These are phyloP conservation scores for Chrysanthemum lavandulifolium DNA, from an alignment of 129 eudicot species.

Conservation along the genomic window DNA sequence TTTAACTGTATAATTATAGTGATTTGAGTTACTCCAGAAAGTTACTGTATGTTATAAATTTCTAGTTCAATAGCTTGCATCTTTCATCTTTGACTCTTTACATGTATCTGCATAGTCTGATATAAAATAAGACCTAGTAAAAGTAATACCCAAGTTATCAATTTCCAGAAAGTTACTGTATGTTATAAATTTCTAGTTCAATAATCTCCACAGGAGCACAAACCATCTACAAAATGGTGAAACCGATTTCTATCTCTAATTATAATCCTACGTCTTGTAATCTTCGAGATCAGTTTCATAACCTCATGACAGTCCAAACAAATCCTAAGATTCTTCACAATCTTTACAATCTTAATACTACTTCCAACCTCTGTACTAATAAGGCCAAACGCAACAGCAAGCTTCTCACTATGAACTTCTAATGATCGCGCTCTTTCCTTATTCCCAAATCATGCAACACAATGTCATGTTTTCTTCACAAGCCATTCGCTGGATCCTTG, in stretches of 20 bases:
- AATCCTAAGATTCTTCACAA: constrained; percentile 58
- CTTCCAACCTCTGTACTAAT: constrained; percentile 56
- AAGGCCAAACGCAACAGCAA: constrained; percentile 74
- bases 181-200: constrained; percentile 19
- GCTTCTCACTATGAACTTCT: constrained; percentile 82
- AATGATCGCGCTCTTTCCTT: constrained; percentile 51
- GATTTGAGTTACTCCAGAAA: no score
- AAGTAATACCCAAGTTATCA: no score
- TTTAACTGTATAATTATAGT: no score
- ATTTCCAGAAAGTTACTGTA: no score
- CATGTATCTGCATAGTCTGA: no score
- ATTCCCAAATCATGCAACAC: constrained; percentile 55
- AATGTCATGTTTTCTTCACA: constrained; percentile 12
- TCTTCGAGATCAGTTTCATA: constrained; percentile 58
- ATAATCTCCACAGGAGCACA: constrained; percentile 81
- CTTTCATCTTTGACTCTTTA: no score
- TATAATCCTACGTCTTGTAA: constrained; percentile 53
- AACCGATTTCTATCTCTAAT: constrained; percentile 85
- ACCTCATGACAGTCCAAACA: constrained; percentile 76
- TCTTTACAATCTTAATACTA: constrained; percentile 46
- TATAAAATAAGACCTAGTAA: no score
- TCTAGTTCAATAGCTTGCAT: no score
- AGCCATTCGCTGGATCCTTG: no score
- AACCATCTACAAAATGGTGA: constrained; percentile 69
- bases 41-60: no score